These are phyloP conservation scores for Exophiala mesophila DNA, from an alignment of 2,329 filamentous ascomycete genomes.

Conservation along the genomic window DNA sequence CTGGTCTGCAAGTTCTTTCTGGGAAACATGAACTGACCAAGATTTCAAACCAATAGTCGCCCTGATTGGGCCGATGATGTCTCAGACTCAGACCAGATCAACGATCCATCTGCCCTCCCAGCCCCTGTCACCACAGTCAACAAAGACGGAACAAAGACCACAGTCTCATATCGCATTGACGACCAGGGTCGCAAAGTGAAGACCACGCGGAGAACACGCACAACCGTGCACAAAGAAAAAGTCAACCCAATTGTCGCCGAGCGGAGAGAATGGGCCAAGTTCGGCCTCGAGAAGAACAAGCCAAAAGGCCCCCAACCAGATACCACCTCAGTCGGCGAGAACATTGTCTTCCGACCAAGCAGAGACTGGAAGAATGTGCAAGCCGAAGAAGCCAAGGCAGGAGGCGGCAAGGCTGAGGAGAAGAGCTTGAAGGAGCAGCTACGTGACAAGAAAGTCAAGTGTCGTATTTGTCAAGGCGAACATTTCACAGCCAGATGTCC, in stretches of 20 bases:
- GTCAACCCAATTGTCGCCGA: constrained; percentile 97
- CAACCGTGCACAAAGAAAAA: constrained; percentile 82
- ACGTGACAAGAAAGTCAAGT: constrained; percentile 99
- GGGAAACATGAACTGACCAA: constrained; percentile 7
- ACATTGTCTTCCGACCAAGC: constrained; percentile 92
- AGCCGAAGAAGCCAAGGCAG: constrained; percentile 59
- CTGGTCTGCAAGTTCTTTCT: neutral
- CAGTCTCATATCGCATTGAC: constrained; percentile 83
- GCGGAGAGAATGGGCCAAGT: constrained; percentile 89
- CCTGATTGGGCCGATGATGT: constrained; percentile 29
- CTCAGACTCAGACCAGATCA: constrained; percentile 78
- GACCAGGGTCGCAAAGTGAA: constrained; percentile 95
- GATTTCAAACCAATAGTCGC: constrained; percentile 13
- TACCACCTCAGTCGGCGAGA: constrained; percentile 91
- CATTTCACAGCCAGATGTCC: constrained; percentile 99
- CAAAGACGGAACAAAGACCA: constrained; percentile 97
- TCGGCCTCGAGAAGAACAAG: constrained; percentile 85
- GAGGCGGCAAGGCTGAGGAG: constrained; percentile 55
- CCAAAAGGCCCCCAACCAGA: constrained; percentile 74
- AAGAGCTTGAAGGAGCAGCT: constrained; percentile 65
- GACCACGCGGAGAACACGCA: constrained; percentile 91
- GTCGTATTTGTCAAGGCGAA: constrained; percentile 96
- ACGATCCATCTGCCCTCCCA: constrained; percentile 79
- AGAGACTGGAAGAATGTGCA: constrained; percentile 90
- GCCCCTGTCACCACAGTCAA: constrained; percentile 85